A percentile compares a stretch with the other conserved stretches of the same genome.
phyloP scores from a whole-genome alignment of 2,329 filamentous ascomycete genomes.

The Colletotrichum orchidophilum region DNA sequence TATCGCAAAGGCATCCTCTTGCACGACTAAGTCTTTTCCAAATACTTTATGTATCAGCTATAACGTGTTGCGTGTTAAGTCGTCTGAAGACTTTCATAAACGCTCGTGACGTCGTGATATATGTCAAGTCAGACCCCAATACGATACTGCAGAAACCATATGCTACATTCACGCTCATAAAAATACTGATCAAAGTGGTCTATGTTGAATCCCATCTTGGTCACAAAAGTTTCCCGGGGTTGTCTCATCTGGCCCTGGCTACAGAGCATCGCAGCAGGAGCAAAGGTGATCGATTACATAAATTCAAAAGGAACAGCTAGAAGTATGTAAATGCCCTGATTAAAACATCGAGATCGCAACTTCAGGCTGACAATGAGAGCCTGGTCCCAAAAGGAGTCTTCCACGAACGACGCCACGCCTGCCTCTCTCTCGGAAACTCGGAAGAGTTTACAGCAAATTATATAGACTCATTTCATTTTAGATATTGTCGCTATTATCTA shows the following conservation, averaged over 20 bases:
- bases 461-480: neutral
- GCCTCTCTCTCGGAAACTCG: no score
- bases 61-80: neutral
- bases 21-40: neutral
- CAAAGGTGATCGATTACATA: neutral
- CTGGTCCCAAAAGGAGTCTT: neutral
- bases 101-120: neutral
- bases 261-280: neutral
- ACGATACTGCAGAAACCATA: neutral
- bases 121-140: neutral
- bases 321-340: neutral
- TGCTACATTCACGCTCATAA: neutral
- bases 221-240: neutral
- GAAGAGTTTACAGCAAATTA: no score
- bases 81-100: neutral
- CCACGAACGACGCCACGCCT: no score
- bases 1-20: neutral
- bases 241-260: neutral
- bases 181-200: neutral
- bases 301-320: neutral
- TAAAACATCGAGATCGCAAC: neutral
- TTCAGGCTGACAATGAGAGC: neutral
- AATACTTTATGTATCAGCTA: neutral
- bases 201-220: neutral
- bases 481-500: neutral